Base-by-base conservation (phyloP, 2,329 filamentous ascomycete species). In the Colletotrichum sp. region DNA sequence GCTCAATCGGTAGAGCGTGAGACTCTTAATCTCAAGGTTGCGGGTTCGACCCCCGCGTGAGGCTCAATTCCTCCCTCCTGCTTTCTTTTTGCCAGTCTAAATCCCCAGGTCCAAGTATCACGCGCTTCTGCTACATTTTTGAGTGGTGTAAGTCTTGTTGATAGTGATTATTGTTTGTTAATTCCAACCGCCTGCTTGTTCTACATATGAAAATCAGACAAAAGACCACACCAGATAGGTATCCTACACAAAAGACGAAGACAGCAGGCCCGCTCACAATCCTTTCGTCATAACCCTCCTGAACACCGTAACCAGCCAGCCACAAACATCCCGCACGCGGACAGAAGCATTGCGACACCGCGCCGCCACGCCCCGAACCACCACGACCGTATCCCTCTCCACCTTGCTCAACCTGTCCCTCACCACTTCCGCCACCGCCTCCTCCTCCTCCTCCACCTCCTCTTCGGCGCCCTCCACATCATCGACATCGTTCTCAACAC, bases 1-100 rank as follows among this genome's bases (percentile, higher is more conserved):
- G 90, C 90, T 92, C 90, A 92, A 92, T 92, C 90, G 90, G 90
- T 93, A 93, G 92, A 93, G 91, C 91, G 91, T 93, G 88, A 92
- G 92, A 93, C 92, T 93, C 92, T 90, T 90, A 90, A 77, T 77
- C 75, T 77, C 73, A 77, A 77, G 75, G 75, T 76, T 77, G 74
- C 73, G 75, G 75, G 78, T 79, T 79, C 78, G 78, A 79, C 78
- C 78, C 78, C 78, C 78, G 78, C 78, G 78, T 79, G 78, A 78
- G 78, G 78, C 78, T 79, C 78, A 79, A 79, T 68, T 68, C 73
- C 73, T 75, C 70, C 8, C 26, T 9, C 18, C 57, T 70, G 67
- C 57, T 32, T 63, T 18, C 12, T 32, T 70, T 70, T 70, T 55
- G 28, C 2, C 13, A 8, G 1, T 36, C 34, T 8, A 2, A 21